These are phyloP conservation scores for Blepharisma japonicum DNA, from an alignment of 73 alveolate species.

Conservation along the genomic window DNA sequence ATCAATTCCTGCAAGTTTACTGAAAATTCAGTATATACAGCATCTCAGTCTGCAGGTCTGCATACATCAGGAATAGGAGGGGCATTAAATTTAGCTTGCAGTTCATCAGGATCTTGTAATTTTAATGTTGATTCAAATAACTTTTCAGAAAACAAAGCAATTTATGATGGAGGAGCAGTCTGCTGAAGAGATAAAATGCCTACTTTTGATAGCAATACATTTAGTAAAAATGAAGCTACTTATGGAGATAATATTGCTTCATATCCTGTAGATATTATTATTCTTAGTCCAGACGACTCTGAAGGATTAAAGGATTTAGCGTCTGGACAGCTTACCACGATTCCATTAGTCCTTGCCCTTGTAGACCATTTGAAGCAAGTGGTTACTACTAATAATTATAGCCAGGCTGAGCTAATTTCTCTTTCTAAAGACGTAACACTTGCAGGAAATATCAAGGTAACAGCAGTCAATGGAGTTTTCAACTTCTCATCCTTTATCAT, in stretches of 20 bases:
- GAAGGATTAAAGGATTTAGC: neutral
- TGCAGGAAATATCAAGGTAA: neutral
- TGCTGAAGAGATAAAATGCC: neutral
- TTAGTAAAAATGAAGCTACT: neutral
- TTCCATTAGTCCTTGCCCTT: neutral
- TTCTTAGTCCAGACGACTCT: neutral
- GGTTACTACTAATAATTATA: neutral
- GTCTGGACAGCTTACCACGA: neutral
- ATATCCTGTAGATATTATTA: neutral
- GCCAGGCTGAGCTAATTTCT: neutral
- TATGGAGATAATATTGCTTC: conserved; percentile 15
- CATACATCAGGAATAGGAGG: neutral
- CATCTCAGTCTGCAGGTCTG: too few species aligned
- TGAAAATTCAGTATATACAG: neutral
- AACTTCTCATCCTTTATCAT: neutral
- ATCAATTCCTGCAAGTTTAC: neutral
- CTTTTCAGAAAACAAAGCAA: neutral
- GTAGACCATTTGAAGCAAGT: neutral
- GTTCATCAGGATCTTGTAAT: neutral
- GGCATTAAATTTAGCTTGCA: neutral
- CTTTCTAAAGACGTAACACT: neutral
- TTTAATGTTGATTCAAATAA: neutral
- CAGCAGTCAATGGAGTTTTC: neutral
- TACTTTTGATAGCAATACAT: neutral
- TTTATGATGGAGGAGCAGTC: conserved; percentile 18